Percentiles rank a stretch among this genome's conserved stretches.
These are phyloP conservation scores for Ustilago trichophora DNA, from an alignment of 1,284 basidiomycete species.

Conservation along the genomic window DNA sequence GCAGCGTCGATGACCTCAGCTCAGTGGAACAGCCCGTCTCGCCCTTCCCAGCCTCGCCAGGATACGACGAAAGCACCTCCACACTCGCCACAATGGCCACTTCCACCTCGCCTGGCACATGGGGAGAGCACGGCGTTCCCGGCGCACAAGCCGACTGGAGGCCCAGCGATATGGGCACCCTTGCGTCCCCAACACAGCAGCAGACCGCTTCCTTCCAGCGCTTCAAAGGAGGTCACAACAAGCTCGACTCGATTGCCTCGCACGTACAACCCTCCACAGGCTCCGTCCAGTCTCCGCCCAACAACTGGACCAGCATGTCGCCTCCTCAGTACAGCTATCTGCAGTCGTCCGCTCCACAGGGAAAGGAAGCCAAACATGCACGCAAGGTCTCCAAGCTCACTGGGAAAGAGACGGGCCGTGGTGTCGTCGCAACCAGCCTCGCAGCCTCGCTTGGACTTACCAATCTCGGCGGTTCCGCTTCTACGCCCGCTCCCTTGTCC, in stretches of 20 bases:
- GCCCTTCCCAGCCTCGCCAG: slow-evolving; percentile 22
- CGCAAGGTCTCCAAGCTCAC: slow-evolving; percentile 50
- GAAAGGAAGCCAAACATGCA: slow-evolving; percentile 20
- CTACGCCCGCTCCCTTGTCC: slow-evolving; percentile 2
- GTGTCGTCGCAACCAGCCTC: slow-evolving; percentile 20
- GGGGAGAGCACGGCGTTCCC: slow-evolving; percentile 53
- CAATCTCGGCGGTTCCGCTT: slow-evolving; percentile 14
- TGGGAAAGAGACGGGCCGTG: slow-evolving; percentile 31
- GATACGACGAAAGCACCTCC: slow-evolving; percentile 34
- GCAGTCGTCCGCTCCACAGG: slow-evolving; percentile 10
- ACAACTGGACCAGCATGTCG: slow-evolving; percentile 38
- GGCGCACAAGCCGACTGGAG: slow-evolving; percentile 33
- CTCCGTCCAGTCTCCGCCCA: slow-evolving; percentile 18
- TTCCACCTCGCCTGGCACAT: slow-evolving; percentile 31
- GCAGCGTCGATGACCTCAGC: slow-evolving; percentile 58
- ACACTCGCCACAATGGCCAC: slow-evolving; percentile 14
- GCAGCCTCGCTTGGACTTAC: slow-evolving; percentile 32
- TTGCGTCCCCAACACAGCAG: slow-evolving; percentile 29
- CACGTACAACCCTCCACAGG: slow-evolving; percentile 28
- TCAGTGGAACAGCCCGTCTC: slow-evolving; percentile 23
- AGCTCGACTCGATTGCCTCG: slow-evolving; percentile 23
- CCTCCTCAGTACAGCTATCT: slow-evolving; percentile 26
- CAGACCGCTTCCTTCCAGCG: slow-evolving; percentile 19
- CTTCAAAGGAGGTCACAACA: slow-evolving; percentile 23
- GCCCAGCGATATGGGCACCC: slow-evolving; percentile 55